phyloP scores from a whole-genome alignment of 2,329 filamentous ascomycete genomes.

The Ophiostoma perfectum region DNA sequence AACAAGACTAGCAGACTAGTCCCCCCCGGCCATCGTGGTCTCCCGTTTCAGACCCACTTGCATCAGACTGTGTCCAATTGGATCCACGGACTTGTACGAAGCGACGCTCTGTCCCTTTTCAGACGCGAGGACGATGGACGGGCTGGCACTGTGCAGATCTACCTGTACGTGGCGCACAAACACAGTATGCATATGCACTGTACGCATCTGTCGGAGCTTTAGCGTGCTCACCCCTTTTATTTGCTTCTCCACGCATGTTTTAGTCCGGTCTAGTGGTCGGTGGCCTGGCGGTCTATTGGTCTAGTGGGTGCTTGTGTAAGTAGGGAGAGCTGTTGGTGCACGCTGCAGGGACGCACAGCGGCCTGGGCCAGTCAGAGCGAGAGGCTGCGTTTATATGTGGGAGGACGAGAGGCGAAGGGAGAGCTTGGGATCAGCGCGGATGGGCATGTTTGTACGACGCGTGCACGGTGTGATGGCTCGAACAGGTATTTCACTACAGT shows the following conservation, averaged over 20 bases:
- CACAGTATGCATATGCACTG: not conserved
- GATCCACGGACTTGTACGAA: not conserved
- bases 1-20: not conserved
- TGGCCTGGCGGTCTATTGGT: not conserved
- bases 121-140: not conserved
- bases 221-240: slow-evolving; percentile 12
- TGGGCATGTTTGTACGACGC: not conserved
- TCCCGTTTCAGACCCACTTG: slow-evolving; percentile 22
- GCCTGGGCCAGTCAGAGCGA: too few species aligned
- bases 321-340: slow-evolving; percentile 2
- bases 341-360: not conserved
- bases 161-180: not conserved
- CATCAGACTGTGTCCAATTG: slow-evolving; percentile 13
- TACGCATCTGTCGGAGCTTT: not conserved
- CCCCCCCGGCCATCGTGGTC: slow-evolving; percentile 11
- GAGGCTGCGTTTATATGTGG: not conserved
- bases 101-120: not conserved
- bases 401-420: not conserved
- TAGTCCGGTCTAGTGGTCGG: not conserved
- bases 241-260: slow-evolving; percentile 12
- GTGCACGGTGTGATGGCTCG: too few species aligned
- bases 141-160: slow-evolving; percentile 1
- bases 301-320: not conserved
- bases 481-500: too few species aligned
- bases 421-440: not conserved